These are phyloP conservation scores for Colletotrichum filicis DNA, from an alignment of 2,329 filamentous ascomycete genomes.

Conservation along the genomic window DNA sequence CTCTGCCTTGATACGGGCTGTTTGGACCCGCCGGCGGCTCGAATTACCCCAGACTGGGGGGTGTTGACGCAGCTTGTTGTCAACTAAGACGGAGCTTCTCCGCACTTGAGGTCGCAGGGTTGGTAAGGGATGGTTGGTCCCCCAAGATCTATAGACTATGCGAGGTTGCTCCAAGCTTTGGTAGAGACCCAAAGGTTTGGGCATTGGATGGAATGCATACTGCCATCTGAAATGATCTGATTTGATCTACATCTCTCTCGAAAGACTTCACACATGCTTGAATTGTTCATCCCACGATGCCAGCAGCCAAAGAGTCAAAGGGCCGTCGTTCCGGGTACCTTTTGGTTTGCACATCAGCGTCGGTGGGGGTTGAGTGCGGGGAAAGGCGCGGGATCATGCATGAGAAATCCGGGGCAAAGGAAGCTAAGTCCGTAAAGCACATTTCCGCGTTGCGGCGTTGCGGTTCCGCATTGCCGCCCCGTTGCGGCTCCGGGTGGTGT, in stretches of 20 bases:
- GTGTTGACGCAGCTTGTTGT: background rate
- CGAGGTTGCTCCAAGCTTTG: background rate
- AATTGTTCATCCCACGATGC: background rate
- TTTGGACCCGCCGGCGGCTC: slow-evolving; percentile 26
- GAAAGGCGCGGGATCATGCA: slow-evolving; percentile 3
- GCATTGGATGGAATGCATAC: background rate
- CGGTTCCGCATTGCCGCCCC: background rate
- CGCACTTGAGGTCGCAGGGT: slow-evolving; percentile 22
- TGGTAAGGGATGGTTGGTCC: background rate
- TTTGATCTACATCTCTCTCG: background rate
- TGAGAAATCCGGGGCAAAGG: slow-evolving; percentile 18
- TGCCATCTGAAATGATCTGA: too few relatives aligned
- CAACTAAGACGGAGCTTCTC: slow-evolving; percentile 7
- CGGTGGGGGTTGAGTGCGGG: slow-evolving; percentile 19
- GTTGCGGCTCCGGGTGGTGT: background rate
- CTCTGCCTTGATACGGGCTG: slow-evolving; percentile 3
- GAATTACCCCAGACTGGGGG: slow-evolving; percentile 24
- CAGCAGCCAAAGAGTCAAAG: background rate
- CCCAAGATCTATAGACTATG: background rate
- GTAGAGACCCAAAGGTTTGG: background rate
- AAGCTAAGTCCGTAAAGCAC: background rate
- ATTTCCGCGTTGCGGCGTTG: background rate
- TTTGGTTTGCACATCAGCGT: background rate
- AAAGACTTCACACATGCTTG: too few relatives aligned
- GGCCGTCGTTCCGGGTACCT: background rate